These are phyloP conservation scores for Gossypium herbaceum DNA, from an alignment of 345 rosid species.

Conservation along the genomic window DNA sequence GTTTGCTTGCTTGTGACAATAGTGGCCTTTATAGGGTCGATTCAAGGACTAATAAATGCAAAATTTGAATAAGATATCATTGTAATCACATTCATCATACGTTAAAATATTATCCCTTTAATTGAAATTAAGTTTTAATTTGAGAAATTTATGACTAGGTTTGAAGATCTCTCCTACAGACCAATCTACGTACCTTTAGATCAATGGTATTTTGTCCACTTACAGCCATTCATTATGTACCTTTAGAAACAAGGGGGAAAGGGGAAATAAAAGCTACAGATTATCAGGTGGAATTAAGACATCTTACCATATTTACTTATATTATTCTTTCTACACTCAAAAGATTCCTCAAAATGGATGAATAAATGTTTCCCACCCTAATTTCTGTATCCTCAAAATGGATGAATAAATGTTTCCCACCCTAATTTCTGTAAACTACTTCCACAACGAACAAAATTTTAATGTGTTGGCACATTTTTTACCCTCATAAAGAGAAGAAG, in stretches of 20 bases:
- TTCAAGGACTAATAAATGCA: conserved; percentile 38
- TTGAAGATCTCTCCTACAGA: too few relatives aligned
- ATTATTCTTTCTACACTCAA: not conserved
- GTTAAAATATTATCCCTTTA: too few relatives aligned
- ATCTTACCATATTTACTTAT: not conserved
- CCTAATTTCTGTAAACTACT: not conserved
- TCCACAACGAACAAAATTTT: not conserved
- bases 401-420: not conserved
- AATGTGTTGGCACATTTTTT: not conserved
- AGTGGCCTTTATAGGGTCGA: conserved; percentile 40
- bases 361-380: not conserved
- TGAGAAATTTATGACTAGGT: too few relatives aligned
- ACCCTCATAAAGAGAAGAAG: not conserved
- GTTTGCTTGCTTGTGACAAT: conserved; percentile 38
- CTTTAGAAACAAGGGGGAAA: too few relatives aligned
- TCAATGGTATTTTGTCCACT: too few relatives aligned
- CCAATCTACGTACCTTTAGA: too few relatives aligned
- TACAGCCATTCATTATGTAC: too few relatives aligned
- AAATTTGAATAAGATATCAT: conserved; percentile 24
- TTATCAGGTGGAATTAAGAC: too few relatives aligned
- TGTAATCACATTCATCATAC: not conserved
- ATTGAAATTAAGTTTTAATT: not conserved
- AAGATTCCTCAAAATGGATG: not conserved
- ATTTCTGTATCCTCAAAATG: not conserved
- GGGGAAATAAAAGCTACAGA: too few relatives aligned